phyloP scores from a whole-genome alignment of 1,284 basidiomycete genomes.

The Ustilago curta region DNA sequence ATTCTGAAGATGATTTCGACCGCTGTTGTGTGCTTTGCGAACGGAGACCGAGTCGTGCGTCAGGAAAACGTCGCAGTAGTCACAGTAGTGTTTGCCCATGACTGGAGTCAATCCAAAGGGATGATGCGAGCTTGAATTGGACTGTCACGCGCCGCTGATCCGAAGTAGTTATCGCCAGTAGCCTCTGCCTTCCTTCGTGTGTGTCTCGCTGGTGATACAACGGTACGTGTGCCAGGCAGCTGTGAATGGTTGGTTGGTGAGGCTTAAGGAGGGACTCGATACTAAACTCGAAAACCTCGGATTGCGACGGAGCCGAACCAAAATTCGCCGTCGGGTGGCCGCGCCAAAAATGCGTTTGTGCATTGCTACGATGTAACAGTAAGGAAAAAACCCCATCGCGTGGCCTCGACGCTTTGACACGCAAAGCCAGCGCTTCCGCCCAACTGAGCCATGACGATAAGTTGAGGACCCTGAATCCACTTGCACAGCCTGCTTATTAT shows the following conservation, averaged over 20 bases:
- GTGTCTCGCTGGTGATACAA: too few relatives aligned
- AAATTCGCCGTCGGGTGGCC: neutral
- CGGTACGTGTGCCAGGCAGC: too few relatives aligned
- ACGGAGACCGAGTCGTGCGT: constrained; percentile 73
- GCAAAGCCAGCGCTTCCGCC: neutral
- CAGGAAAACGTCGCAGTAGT: constrained; percentile 68
- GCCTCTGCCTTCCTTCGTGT: too few relatives aligned
- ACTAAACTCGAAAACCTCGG: constrained; percentile 4
- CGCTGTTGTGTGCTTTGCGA: constrained; percentile 96
- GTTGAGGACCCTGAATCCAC: constrained; percentile 4
- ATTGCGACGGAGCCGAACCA: constrained; percentile 15
- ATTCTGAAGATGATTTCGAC: constrained; percentile 94
- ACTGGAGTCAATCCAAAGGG: neutral
- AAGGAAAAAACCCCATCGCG: neutral
- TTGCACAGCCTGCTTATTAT: neutral
- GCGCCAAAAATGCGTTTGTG: neutral
- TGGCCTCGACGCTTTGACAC: constrained; percentile 6
- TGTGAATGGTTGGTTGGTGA: neutral
- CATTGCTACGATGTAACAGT: constrained; percentile 3
- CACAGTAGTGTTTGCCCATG: constrained; percentile 68
- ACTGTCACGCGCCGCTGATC: neutral
- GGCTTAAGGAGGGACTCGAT: neutral
- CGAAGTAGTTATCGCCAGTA: too few relatives aligned
- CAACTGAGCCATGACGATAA: constrained; percentile 9
- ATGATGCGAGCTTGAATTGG: neutral